Evolutionary conservation across 805 yeast species (phyloP).

Genomic region (Candida boidinii): DNA sequence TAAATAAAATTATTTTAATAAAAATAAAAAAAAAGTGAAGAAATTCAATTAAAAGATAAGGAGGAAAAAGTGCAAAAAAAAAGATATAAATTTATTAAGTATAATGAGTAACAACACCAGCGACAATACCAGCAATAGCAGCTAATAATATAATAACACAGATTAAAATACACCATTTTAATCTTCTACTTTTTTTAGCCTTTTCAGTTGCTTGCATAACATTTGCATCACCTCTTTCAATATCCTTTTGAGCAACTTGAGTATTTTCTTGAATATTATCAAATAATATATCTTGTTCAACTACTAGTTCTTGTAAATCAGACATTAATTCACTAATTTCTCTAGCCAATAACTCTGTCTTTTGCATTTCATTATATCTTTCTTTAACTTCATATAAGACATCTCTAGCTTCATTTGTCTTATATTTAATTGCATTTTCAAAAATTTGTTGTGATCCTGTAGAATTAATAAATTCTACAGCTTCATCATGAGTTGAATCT

Average conservation of each 20-base stretch:
- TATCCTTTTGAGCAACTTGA: slow-evolving; percentile 69
- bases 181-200: slow-evolving; percentile 80
- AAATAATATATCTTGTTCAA: slow-evolving; percentile 82
- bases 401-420: slow-evolving; percentile 83
- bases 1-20: no score
- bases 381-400: slow-evolving; percentile 86
- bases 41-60: no score
- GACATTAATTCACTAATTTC: slow-evolving; percentile 86
- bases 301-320: slow-evolving; percentile 89
- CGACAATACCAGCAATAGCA: slow-evolving; percentile 51
- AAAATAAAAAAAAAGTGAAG: no score
- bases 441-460: slow-evolving; percentile 77
- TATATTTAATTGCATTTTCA: slow-evolving; percentile 78
- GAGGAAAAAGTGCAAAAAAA: no score
- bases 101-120: slow-evolving; percentile 32
- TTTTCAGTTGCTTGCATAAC: slow-evolving; percentile 73
- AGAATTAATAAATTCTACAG: slow-evolving; percentile 73
- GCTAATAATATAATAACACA: slow-evolving; percentile 41
- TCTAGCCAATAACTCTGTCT: slow-evolving; percentile 85
- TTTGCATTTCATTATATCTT: slow-evolving; percentile 83
- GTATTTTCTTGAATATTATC: slow-evolving; percentile 72
- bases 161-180: slow-evolving; percentile 81
- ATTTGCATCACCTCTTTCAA: slow-evolving; percentile 87
- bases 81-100: not conserved
- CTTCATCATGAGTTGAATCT: slow-evolving; percentile 71